Base-by-base conservation (phyloP, 2,329 filamentous ascomycete genomes). In the Grosmannia huntii region DNA sequence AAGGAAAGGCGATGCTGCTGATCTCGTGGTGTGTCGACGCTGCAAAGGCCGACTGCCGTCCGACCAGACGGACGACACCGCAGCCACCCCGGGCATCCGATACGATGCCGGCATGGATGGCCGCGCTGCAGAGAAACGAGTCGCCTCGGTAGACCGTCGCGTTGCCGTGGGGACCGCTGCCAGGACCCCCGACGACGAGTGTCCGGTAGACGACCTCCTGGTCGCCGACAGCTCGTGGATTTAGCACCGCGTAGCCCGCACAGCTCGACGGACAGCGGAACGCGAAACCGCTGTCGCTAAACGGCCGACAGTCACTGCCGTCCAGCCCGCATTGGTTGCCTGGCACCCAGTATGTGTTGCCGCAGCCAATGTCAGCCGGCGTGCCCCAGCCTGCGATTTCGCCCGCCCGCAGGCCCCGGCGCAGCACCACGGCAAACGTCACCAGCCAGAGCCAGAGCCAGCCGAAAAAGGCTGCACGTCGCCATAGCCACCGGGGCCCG, bases 261-360 rank as follows among this genome's bases (percentile, higher is more conserved):
- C 89, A 94, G 65, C 83, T 84, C 19, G 84, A 86, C 1, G 87
- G 83, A 65, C 89, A 94, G 57, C 85, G 78, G 67, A 94, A 94
- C 0, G 87, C 77, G 64, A 90, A 84, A 0, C 82, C 82, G 58
- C 75, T 80, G 62, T 83, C 84, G 59, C 79, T 80, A 66, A 94
- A 94, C 0, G 89, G 89, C 10, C 87, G 81, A 66, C 89, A 94
- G 56, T 82, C 75, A 60, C 83, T 82, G 7, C 89, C 89, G 63
- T 92, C 83, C 16, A 92, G 66, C 0, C 87, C 88, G 68, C 89
- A 94, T 14, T 73, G 73, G 66, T 90, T 91, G 38, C 83, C 84
- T 44, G 82, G 68, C 10, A 74, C 77, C 87, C 88, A 94, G 66
- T 87, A 89, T 16, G 83, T 79, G 57, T 80, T 77, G 14, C 79